A percentile compares a stretch with the other conserved stretches of the same genome.
Conservation (phyloP, 2,329 filamentous ascomycete species). For the Cladosporium colombiae region DNA sequence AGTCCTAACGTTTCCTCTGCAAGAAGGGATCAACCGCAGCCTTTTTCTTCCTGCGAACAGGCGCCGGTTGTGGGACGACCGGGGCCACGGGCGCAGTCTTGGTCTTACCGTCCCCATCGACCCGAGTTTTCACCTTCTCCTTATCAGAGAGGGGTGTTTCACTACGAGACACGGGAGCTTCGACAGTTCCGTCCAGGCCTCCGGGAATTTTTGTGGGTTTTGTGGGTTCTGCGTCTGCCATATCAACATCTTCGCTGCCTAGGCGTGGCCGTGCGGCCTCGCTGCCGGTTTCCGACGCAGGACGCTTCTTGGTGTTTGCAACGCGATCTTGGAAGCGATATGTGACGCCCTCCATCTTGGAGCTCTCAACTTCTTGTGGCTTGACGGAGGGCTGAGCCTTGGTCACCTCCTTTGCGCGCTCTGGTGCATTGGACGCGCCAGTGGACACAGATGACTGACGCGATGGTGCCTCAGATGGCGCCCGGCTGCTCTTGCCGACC, state of each 20-base stretch:
- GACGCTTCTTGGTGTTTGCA: constrained; percentile 26
- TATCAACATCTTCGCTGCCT: constrained; percentile 33
- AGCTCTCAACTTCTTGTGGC: background rate
- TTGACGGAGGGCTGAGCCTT: background rate
- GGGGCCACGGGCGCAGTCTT: constrained; percentile 19
- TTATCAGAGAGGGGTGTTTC: constrained; percentile 28
- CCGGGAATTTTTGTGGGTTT: constrained; percentile 6
- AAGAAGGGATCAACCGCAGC: constrained; percentile 32
- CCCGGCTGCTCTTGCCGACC: constrained; percentile 5
- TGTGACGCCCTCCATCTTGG: constrained; percentile 41
- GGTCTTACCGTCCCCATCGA: constrained; percentile 15
- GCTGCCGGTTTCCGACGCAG: constrained; percentile 20
- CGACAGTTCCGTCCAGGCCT: constrained; percentile 21
- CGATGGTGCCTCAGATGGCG: background rate
- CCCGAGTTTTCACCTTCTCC: constrained; percentile 22
- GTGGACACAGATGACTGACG: background rate
- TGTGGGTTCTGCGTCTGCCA: constrained; percentile 30
- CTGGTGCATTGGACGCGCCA: background rate
- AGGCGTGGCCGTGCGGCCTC: constrained; percentile 18
- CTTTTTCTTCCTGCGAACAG: constrained; percentile 31
- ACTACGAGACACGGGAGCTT: constrained; percentile 24
- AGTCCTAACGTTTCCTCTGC: constrained; percentile 27
- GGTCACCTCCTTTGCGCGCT: background rate
- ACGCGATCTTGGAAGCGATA: constrained; percentile 36
- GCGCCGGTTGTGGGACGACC: constrained; percentile 21